phyloP scores from a whole-genome alignment of 176 grass and related monocot species.

The Oryza officinalis region DNA sequence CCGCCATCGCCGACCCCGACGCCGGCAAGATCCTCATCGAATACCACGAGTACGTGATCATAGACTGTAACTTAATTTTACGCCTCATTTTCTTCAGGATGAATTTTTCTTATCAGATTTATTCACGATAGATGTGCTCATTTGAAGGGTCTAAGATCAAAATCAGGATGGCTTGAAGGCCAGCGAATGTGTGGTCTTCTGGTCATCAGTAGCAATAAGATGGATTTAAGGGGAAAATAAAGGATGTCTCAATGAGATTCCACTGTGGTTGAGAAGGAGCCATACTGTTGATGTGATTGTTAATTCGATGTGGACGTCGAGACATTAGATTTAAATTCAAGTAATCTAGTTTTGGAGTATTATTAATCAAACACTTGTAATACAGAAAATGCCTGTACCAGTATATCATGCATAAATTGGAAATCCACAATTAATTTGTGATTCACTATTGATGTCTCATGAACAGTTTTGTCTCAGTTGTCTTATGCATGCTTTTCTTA shows the following conservation, averaged over 20 bases:
- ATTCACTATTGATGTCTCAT: neutral
- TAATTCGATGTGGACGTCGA: neutral
- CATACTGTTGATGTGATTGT: neutral
- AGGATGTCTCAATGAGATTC: neutral
- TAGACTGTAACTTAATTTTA: neutral
- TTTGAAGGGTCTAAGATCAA: neutral
- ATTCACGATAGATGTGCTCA: neutral
- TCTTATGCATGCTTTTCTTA: neutral
- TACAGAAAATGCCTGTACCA: neutral
- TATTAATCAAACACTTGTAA: neutral
- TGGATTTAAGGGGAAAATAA: neutral
- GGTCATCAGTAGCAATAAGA: neutral
- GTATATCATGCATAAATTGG: neutral
- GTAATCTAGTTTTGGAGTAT: neutral
- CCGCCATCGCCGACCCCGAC: slow-evolving; percentile 42
- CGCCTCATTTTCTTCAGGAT: neutral
- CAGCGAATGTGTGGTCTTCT: neutral
- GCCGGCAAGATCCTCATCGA: slow-evolving; percentile 58
- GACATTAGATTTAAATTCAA: neutral
- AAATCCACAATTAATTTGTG: neutral
- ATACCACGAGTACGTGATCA: slow-evolving; percentile 30
- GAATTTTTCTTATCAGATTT: neutral
- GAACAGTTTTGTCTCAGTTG: neutral
- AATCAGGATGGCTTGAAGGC: neutral
- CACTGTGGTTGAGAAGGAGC: neutral